These are phyloP conservation scores for Venturia effusa DNA, from an alignment of 2,329 filamentous ascomycete species.

Conservation along the genomic window DNA sequence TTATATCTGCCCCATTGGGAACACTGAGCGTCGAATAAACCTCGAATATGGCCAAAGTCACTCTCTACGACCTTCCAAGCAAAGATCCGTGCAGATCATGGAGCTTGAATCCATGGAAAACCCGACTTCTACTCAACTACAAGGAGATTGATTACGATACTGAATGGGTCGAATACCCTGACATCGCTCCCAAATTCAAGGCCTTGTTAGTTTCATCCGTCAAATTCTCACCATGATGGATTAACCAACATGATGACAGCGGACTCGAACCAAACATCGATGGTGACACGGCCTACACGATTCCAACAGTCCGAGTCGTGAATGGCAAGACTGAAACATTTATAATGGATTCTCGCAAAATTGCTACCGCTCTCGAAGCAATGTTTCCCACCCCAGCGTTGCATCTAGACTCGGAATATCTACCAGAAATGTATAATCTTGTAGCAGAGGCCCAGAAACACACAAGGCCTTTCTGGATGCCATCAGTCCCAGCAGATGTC, in stretches of 20 bases:
- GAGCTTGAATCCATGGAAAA: conserved; percentile 64
- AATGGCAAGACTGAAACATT: conserved; percentile 38
- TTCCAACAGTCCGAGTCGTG: conserved; percentile 45
- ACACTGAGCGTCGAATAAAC: neutral
- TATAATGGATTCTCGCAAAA: conserved; percentile 53
- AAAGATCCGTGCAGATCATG: conserved; percentile 40
- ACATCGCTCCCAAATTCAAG: conserved; percentile 47
- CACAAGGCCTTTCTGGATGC: conserved; percentile 35
- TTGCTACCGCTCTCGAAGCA: conserved; percentile 49
- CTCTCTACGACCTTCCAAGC: conserved; percentile 54
- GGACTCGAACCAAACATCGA: conserved; percentile 15
- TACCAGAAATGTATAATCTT: conserved; percentile 33
- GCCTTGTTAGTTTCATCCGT: conserved; percentile 34
- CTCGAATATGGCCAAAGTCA: conserved; percentile 29
- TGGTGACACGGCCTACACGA: conserved; percentile 36
- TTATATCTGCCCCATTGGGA: neutral
- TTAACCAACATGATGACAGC: conserved; percentile 32
- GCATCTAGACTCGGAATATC: conserved; percentile 44
- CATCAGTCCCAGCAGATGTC: conserved; percentile 38
- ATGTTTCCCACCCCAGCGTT: conserved; percentile 46
- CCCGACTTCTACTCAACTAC: conserved; percentile 55
- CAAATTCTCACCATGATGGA: neutral
- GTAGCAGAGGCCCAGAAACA: conserved; percentile 20
- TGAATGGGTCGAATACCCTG: conserved; percentile 59
- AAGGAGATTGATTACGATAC: conserved; percentile 58